These are phyloP conservation scores for Citrus inodora DNA, from an alignment of 345 rosid genomes.

Conservation along the genomic window DNA sequence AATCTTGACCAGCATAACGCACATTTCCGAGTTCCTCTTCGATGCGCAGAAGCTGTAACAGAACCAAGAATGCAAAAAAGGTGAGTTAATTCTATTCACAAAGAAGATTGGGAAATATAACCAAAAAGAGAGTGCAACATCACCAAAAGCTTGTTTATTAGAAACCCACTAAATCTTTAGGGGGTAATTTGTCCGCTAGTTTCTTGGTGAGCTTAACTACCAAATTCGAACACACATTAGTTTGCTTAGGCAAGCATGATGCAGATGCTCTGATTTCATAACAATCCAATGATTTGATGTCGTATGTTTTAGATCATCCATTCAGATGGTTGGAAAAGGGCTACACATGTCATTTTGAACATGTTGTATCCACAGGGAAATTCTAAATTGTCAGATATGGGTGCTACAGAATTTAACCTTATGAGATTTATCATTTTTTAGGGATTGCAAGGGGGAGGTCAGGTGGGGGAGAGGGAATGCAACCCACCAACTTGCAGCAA, in stretches of 20 bases:
- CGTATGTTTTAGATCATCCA: not conserved
- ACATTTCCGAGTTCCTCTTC: slow-evolving; percentile 95
- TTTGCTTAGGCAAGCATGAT: not conserved
- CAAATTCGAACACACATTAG: not conserved
- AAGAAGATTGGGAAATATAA: not conserved
- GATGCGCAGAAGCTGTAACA: slow-evolving; percentile 87
- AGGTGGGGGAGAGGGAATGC: not conserved
- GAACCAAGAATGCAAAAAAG: not conserved
- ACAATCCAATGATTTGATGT: not conserved
- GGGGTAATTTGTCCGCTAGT: not conserved
- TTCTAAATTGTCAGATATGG: not conserved
- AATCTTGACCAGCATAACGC: slow-evolving; percentile 77
- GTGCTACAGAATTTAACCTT: not conserved
- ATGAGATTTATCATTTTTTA: not conserved
- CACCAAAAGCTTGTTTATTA: not conserved
- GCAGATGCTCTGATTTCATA: not conserved
- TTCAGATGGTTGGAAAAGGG: not conserved
- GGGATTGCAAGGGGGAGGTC: not conserved
- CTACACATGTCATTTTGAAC: not conserved
- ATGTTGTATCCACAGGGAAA: not conserved
- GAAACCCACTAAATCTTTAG: not conserved
- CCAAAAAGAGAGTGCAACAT: not conserved
- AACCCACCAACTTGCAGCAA: not conserved
- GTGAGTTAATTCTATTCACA: not conserved
- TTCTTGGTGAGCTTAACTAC: not conserved